A percentile compares a stretch with the other conserved stretches of the same genome.
phyloP scores from a whole-genome alignment of 306 rosid genomes.

The Ormosia emarginata region DNA sequence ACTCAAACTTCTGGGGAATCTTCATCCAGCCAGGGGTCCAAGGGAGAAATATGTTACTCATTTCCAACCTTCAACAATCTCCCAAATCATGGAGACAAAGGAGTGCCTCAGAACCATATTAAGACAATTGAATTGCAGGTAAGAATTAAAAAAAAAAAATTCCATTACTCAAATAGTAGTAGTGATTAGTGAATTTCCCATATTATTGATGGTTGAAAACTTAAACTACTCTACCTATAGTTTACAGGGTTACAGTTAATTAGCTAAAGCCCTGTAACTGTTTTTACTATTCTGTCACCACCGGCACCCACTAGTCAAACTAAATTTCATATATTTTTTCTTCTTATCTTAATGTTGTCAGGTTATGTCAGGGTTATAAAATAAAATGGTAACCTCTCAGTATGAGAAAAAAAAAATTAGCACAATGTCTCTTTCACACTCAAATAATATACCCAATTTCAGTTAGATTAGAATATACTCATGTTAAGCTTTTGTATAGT shows the following conservation, averaged over 20 bases:
- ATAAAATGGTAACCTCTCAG: constrained; percentile 1
- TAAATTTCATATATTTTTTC: not conserved
- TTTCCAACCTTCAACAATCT: constrained; percentile 54
- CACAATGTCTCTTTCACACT: constrained; percentile 5
- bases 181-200: not conserved
- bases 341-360: not conserved
- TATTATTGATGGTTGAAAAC: not conserved
- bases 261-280: not conserved
- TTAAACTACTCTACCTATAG: not conserved
- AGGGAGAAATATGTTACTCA: constrained; percentile 41
- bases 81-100: constrained; percentile 20
- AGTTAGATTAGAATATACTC: constrained; percentile 6
- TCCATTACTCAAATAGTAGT: not conserved
- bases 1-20: constrained; percentile 54
- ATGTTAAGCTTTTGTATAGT: not conserved
- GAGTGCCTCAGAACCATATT: constrained; percentile 24
- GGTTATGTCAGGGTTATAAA: not conserved
- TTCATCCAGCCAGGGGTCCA: constrained; percentile 48
- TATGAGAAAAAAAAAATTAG: not conserved
- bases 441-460: not conserved
- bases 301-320: not conserved
- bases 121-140: constrained; percentile 37
- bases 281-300: not conserved
- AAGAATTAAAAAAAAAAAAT: not conserved
- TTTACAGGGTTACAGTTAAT: not conserved